A percentile compares a stretch with the other conserved stretches of the same genome.
Evolutionary conservation across 2,329 filamentous ascomycete genomes (phyloP).

Genomic region (Didymella sp.): DNA sequence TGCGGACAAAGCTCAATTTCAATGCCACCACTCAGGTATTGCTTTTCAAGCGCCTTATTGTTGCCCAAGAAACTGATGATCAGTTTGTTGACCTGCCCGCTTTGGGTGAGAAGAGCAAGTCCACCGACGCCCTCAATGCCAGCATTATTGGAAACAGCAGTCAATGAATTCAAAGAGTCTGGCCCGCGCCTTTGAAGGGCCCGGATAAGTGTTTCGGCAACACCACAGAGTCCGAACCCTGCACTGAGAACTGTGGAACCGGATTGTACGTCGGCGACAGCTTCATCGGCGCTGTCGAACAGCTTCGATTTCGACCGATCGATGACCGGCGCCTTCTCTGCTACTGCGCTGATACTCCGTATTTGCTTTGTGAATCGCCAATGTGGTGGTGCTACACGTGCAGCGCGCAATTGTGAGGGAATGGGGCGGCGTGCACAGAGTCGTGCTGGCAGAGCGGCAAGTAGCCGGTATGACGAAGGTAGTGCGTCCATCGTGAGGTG

Average conservation of each 20-base stretch:
- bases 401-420: slow-evolving; percentile 37
- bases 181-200: slow-evolving; percentile 43
- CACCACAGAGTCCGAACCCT: slow-evolving; percentile 50
- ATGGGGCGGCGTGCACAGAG: slow-evolving; percentile 37
- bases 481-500: slow-evolving; percentile 39
- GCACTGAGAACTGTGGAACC: slow-evolving; percentile 49
- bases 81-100: slow-evolving; percentile 73
- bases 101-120: slow-evolving; percentile 70
- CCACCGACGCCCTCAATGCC: slow-evolving; percentile 71
- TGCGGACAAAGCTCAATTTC: slow-evolving; percentile 80
- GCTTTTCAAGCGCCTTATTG: slow-evolving; percentile 77
- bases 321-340: slow-evolving; percentile 37
- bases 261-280: slow-evolving; percentile 47
- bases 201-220: slow-evolving; percentile 50
- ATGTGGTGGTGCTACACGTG: slow-evolving; percentile 26
- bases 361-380: slow-evolving; percentile 35
- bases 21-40: slow-evolving; percentile 75
- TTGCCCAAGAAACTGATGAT: slow-evolving; percentile 80
- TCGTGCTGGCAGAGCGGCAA: slow-evolving; percentile 38
- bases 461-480: slow-evolving; percentile 39
- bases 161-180: slow-evolving; percentile 57
- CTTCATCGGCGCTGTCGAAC: slow-evolving; percentile 47
- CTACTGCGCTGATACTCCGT: slow-evolving; percentile 33
- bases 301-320: slow-evolving; percentile 48
- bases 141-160: slow-evolving; percentile 82